Percentiles rank a stretch among this genome's conserved stretches.
Evolutionary conservation across 345 rosid genomes (phyloP).

Genomic region (Tarenaya hassleriana): DNA sequence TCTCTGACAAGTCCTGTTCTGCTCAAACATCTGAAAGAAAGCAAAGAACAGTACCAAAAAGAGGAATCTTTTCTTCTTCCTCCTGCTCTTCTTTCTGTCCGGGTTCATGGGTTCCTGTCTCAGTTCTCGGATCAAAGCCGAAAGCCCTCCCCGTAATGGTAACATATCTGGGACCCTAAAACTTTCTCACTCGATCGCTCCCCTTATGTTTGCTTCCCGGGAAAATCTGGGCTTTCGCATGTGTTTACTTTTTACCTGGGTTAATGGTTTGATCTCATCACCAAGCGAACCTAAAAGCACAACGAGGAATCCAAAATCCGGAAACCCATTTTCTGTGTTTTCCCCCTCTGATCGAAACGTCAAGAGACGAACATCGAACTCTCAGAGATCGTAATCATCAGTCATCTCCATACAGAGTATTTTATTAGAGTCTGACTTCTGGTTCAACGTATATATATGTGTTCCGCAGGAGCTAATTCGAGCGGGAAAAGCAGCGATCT

Average conservation of each 20-base stretch:
- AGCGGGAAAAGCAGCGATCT: constrained; percentile 34
- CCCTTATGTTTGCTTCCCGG: constrained; percentile 1
- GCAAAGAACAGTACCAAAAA: constrained; percentile 1
- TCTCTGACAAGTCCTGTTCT: constrained; percentile 5
- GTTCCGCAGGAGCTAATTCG: constrained; percentile 16
- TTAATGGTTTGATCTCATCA: not conserved
- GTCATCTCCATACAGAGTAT: too few species aligned
- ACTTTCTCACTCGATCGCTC: not conserved
- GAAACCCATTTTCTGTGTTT: constrained; percentile 15
- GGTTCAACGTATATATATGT: not conserved
- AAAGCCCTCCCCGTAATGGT: constrained; percentile 43
- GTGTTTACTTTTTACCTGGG: not conserved
- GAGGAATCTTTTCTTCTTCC: not conserved
- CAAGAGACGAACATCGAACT: not conserved
- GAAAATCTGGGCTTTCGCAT: not conserved
- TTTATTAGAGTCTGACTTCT: too few species aligned
- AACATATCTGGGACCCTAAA: constrained; percentile 12
- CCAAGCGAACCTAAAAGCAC: too few species aligned
- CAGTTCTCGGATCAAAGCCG: constrained; percentile 38
- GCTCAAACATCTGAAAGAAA: constrained; percentile 1
- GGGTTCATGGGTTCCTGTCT: constrained; percentile 50
- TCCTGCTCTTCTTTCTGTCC: too few species aligned
- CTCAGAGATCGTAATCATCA: not conserved
- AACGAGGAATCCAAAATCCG: constrained; percentile 14
- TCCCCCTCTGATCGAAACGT: not conserved